Base-by-base conservation (phyloP, 805 yeast species). In the Teunomyces lycoperdinae region DNA sequence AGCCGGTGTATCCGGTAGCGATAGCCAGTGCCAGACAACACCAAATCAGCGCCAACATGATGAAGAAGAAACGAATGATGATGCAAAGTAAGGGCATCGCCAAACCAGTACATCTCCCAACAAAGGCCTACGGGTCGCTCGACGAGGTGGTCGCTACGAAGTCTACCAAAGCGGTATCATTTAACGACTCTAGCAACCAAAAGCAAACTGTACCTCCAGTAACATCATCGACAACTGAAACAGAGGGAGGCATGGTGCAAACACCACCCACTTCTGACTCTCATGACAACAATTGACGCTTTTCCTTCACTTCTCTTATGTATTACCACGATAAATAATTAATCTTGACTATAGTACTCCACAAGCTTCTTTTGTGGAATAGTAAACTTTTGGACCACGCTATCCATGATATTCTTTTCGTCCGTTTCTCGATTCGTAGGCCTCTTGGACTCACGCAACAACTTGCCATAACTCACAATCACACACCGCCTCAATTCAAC, bases 311-410 rank as follows among this genome's bases (percentile, higher is more conserved):
- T 33, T 33, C 40, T 35, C 28, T 32, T 42, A 42, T 43, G 31
- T 41, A 33, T 34, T 48, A 35, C 26, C 29, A 31, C 30, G 10
- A 14, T 26, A 35, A 20, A 20, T 5, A 42, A 13, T 31, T 44
- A 47, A 28, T 50, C 45, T 39, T 58, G 57, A 46, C 70, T 65
- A 56, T 78, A 80, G 51, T 74, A 73, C 47, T 78, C 77, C 11
- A 80, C 70, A 43, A 81, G 58, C 50, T 71, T 76, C 45, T 61
- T 63, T 48, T 80, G 84, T 1, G 79, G 68, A 2, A 57, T 48
- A 13, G 74, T 62, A 33, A 79, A 58, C 47, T 64, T 67, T 30
- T 58, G 64, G 51, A 78, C 62, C 3, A 77, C 60, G 24, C 56
- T 50, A 33, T 58, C 62, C 50, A 64, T 57, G 3, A 43, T 43